Conservation (phyloP, 2,329 filamentous ascomycete genomes). For the Nothopassalora personata region DNA sequence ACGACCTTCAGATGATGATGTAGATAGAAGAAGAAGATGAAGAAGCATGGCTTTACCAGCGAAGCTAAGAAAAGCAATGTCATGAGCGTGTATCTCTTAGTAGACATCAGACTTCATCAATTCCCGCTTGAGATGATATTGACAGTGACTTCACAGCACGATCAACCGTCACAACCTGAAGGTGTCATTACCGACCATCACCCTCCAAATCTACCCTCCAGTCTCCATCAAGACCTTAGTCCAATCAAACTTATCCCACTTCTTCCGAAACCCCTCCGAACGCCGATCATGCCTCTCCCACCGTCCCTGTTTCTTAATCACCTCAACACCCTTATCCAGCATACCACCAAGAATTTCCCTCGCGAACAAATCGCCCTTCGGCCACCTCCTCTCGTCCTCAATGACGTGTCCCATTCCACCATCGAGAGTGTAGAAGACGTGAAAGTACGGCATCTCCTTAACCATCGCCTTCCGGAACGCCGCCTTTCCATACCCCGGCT, state of each 20-base stretch:
- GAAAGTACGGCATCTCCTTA: slow-evolving; percentile 98
- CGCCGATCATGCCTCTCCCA: slow-evolving; percentile 69
- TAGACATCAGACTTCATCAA: not conserved
- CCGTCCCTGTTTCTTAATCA: slow-evolving; percentile 83
- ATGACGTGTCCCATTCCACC: slow-evolving; percentile 90
- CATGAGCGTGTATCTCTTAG: not conserved
- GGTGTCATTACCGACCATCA: not conserved
- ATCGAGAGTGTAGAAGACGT: slow-evolving; percentile 91
- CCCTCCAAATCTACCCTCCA: not conserved
- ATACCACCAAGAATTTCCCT: slow-evolving; percentile 89
- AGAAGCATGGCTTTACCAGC: not conserved
- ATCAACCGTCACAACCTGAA: not conserved
- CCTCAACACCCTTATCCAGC: slow-evolving; percentile 72
- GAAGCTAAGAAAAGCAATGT: not conserved
- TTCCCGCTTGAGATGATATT: not conserved
- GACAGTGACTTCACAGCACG: not conserved
- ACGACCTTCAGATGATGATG: not conserved
- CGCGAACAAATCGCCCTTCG: slow-evolving; percentile 85
- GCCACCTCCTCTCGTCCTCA: slow-evolving; percentile 81
- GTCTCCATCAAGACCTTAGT: slow-evolving; percentile 56
- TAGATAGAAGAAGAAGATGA: not conserved
- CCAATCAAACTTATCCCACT: slow-evolving; percentile 94
- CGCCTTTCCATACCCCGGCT: slow-evolving; percentile 66
- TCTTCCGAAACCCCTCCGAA: slow-evolving; percentile 71
- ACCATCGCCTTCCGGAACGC: slow-evolving; percentile 79